Evolutionary conservation across 2,329 filamentous ascomycete genomes (phyloP).

Genomic region (Colletotrichum gloeosporioides): DNA sequence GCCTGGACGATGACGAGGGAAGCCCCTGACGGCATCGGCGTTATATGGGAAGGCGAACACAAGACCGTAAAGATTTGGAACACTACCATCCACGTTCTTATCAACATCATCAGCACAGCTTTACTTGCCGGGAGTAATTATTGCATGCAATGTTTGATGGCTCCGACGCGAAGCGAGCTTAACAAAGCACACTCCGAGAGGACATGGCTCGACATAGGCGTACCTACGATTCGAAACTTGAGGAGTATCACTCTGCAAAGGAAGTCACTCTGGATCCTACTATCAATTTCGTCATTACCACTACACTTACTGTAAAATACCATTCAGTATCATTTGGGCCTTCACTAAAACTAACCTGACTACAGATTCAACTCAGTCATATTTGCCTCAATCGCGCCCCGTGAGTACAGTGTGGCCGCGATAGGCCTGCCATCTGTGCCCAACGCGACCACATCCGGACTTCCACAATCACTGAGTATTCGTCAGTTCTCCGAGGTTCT

Average conservation of each 20-base stretch:
- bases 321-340: too few species aligned
- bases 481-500: too few species aligned
- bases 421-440: too few species aligned
- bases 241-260: fast-evolving
- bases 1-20: neutral
- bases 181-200: fast-evolving
- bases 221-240: neutral
- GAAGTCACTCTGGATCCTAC: fast-evolving
- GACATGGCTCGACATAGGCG: fast-evolving
- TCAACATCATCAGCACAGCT: neutral
- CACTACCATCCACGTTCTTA: neutral
- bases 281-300: neutral
- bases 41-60: neutral
- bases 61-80: neutral
- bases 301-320: neutral
- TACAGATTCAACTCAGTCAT: neutral
- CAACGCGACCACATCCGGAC: too few species aligned
- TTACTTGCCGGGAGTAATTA: neutral
- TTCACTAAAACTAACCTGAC: too few species aligned
- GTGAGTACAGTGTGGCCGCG: too few species aligned
- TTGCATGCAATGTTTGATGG: neutral
- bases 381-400: too few species aligned
- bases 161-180: neutral
- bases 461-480: too few species aligned
- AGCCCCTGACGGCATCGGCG: fast-evolving